phyloP scores from a whole-genome alignment of 2,329 filamentous ascomycete species.

The Ceratocystis diversiconidia region DNA sequence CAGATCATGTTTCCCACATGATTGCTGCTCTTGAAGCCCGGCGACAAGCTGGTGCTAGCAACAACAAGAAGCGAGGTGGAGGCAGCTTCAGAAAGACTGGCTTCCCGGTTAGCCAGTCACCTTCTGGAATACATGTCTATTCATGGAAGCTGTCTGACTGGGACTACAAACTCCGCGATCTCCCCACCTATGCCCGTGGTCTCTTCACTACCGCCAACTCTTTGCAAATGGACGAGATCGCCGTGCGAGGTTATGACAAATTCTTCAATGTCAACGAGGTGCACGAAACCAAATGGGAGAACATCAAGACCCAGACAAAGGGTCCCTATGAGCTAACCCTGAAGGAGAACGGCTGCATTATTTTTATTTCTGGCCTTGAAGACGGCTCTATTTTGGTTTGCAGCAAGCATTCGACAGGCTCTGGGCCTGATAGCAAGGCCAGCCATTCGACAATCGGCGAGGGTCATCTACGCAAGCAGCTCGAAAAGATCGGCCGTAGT shows the following conservation, averaged over 20 bases:
- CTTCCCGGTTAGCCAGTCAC: constrained; percentile 51
- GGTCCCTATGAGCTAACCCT: constrained; percentile 91
- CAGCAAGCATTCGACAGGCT: constrained; percentile 93
- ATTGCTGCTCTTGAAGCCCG: constrained; percentile 47
- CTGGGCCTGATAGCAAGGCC: constrained; percentile 51
- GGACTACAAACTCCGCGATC: constrained; percentile 78
- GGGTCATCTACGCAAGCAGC: constrained; percentile 64
- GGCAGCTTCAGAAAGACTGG: constrained; percentile 62
- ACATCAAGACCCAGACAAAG: constrained; percentile 58
- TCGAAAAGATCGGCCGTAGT: constrained; percentile 62
- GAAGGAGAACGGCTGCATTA: constrained; percentile 99
- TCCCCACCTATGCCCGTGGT: constrained; percentile 86
- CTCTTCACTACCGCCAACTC: constrained; percentile 71
- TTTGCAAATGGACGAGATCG: constrained; percentile 56
- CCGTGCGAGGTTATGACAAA: constrained; percentile 87
- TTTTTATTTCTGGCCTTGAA: constrained; percentile 84
- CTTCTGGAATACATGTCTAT: constrained; percentile 54
- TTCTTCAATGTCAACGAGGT: constrained; percentile 94
- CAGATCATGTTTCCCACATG: constrained; percentile 50
- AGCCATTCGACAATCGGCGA: constrained; percentile 83
- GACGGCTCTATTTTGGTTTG: constrained; percentile 87
- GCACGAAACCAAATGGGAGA: constrained; percentile 64
- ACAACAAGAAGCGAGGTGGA: constrained; percentile 43
- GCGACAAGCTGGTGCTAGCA: constrained; percentile 28
- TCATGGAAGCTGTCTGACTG: constrained; percentile 92